Conservation (phyloP, 1,284 basidiomycete genomes). For the Ganoderma meredithae region DNA sequence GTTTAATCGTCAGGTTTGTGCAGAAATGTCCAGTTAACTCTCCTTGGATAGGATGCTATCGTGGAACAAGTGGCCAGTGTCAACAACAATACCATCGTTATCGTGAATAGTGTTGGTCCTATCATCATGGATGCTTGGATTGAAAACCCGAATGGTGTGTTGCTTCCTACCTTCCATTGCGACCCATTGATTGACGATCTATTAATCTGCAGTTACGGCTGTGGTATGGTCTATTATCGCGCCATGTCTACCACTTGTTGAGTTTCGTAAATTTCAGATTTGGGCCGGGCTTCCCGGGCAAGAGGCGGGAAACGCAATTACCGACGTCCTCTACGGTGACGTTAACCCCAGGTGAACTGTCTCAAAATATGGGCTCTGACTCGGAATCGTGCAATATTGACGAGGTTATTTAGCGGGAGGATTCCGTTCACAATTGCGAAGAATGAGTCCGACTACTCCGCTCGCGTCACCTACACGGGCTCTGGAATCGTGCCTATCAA, state of each 20-base stretch:
- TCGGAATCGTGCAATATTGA: not conserved
- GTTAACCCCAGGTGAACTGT: conserved; percentile 48
- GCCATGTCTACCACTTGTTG: not conserved
- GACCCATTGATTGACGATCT: not conserved
- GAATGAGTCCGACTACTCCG: conserved; percentile 65
- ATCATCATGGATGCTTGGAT: conserved; percentile 58
- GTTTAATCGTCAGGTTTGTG: not conserved
- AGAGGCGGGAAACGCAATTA: conserved; percentile 63
- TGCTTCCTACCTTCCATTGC: not conserved
- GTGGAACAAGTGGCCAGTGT: conserved; percentile 42
- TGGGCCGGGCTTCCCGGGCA: conserved; percentile 52
- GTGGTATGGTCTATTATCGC: conserved; percentile 17
- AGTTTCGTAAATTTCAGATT: conserved; percentile 17
- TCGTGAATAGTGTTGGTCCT: conserved; percentile 60
- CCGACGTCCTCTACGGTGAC: conserved; percentile 54
- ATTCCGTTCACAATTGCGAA: conserved; percentile 85
- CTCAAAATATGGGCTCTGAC: not conserved
- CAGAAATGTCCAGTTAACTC: not conserved
- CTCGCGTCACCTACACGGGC: conserved; percentile 55
- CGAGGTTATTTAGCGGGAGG: conserved; percentile 50
- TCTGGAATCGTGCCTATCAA: conserved; percentile 48
- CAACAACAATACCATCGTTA: conserved; percentile 61
- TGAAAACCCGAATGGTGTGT: conserved; percentile 46
- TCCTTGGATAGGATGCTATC: conserved; percentile 40
- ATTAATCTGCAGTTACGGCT: conserved; percentile 33